phyloP scores from a whole-genome alignment of 2,329 filamentous ascomycete genomes.

The Thermothelomyces thermophilus region DNA sequence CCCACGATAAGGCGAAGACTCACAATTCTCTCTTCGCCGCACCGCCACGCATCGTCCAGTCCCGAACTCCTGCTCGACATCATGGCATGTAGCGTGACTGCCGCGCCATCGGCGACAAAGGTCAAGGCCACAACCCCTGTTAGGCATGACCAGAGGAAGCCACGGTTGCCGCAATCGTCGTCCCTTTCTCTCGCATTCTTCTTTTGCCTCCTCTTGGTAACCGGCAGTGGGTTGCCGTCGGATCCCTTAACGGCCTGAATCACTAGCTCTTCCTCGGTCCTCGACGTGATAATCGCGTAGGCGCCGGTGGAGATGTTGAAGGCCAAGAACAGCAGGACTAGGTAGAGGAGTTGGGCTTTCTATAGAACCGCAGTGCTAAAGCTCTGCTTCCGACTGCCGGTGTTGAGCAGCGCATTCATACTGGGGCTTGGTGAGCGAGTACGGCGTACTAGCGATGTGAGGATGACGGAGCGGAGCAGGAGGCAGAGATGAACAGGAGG shows the following conservation, averaged over 20 bases:
- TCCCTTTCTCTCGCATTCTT: slow-evolving; percentile 12
- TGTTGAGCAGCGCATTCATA: slow-evolving; percentile 20
- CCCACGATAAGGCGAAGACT: no score
- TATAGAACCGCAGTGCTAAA: slow-evolving; percentile 33
- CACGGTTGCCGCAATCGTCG: slow-evolving; percentile 59
- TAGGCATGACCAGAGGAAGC: slow-evolving; percentile 68
- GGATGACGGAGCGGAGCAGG: not conserved
- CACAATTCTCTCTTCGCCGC: slow-evolving; percentile 50
- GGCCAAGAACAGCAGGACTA: slow-evolving; percentile 43
- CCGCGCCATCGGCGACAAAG: slow-evolving; percentile 67
- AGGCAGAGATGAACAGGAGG: no score
- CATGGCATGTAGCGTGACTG: slow-evolving; percentile 70
- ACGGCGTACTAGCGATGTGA: slow-evolving; percentile 7
- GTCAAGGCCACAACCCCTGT: slow-evolving; percentile 66
- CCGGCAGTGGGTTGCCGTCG: slow-evolving; percentile 80
- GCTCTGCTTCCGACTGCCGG: slow-evolving; percentile 10
- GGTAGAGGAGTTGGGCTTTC: slow-evolving; percentile 45
- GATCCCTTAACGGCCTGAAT: slow-evolving; percentile 60
- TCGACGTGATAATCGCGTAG: slow-evolving; percentile 47
- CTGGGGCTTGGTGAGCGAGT: slow-evolving; percentile 18
- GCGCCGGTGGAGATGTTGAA: slow-evolving; percentile 46
- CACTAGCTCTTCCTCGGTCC: slow-evolving; percentile 42
- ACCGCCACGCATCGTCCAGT: slow-evolving; percentile 63
- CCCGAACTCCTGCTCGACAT: slow-evolving; percentile 43
- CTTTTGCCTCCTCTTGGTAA: slow-evolving; percentile 44